A percentile compares a stretch with the other conserved stretches of the same genome.
Evolutionary conservation across 2,329 filamentous ascomycete genomes (phyloP).

Genomic region (Calonectria pseudoreteaudii): DNA sequence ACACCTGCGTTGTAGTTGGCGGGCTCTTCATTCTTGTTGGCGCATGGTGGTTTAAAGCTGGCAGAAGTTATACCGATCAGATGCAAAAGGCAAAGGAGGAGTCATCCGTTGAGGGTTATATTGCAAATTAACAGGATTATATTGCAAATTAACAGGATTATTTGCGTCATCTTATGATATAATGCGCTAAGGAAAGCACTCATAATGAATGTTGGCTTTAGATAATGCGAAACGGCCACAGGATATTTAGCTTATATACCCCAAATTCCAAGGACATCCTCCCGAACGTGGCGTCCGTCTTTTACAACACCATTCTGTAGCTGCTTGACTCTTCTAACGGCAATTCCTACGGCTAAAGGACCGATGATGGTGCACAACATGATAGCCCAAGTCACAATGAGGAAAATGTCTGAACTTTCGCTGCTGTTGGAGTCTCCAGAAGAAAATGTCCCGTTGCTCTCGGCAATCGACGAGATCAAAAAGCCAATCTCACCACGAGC

Average conservation of each 20-base stretch:
- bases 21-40: constrained; percentile 51
- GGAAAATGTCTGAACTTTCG: constrained; percentile 56
- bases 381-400: constrained; percentile 68
- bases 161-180: not conserved
- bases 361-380: constrained; percentile 66
- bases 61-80: constrained; percentile 51
- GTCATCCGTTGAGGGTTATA: not conserved
- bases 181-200: not conserved
- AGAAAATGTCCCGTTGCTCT: constrained; percentile 61
- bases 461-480: constrained; percentile 76
- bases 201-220: not conserved
- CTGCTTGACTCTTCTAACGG: constrained; percentile 48
- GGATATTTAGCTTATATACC: not conserved
- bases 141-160: not conserved
- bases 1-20: constrained; percentile 60
- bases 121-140: not conserved
- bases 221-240: not conserved
- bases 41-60: constrained; percentile 57
- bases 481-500: constrained; percentile 86
- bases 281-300: not conserved
- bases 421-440: not conserved
- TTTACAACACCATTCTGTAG: not conserved
- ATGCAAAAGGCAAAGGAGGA: constrained; percentile 52
- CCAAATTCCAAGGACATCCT: constrained; percentile 3
- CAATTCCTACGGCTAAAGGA: constrained; percentile 59